Conservation (phyloP, 2,329 filamentous ascomycete genomes). For the Zalaria sp. region DNA sequence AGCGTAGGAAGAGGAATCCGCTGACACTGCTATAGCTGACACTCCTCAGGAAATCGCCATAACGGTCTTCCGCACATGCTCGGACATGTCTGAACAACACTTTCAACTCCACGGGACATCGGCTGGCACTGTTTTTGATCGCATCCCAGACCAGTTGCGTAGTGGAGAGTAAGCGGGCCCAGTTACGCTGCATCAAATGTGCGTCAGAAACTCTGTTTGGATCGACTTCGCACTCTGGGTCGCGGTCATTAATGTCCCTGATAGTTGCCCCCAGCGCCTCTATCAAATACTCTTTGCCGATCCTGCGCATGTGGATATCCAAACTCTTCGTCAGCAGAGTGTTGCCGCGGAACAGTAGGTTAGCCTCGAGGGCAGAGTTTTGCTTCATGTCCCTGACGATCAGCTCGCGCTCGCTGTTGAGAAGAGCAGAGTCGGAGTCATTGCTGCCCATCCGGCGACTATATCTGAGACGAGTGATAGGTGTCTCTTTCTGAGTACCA, state of each 20-base stretch:
- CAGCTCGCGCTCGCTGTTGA: constrained; percentile 48
- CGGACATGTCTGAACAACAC: constrained; percentile 82
- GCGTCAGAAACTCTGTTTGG: constrained; percentile 56
- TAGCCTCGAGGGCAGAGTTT: constrained; percentile 73
- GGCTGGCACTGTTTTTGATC: constrained; percentile 59
- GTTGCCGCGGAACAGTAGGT: constrained; percentile 88
- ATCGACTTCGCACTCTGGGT: constrained; percentile 90
- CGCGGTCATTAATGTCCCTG: constrained; percentile 74
- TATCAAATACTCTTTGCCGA: constrained; percentile 86
- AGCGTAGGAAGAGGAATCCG: constrained; percentile 84
- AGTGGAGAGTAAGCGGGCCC: constrained; percentile 59
- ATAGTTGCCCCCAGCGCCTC: constrained; percentile 78
- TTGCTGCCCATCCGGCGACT: constrained; percentile 57
- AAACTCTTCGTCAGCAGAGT: constrained; percentile 85
- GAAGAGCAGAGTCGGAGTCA: constrained; percentile 37
- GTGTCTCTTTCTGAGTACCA: constrained; percentile 69
- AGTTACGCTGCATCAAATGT: constrained; percentile 71
- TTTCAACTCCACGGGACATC: constrained; percentile 68
- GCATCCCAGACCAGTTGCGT: constrained; percentile 78
- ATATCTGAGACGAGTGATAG: constrained; percentile 52
- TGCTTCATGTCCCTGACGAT: constrained; percentile 66
- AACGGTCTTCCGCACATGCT: constrained; percentile 85
- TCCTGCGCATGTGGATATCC: constrained; percentile 87
- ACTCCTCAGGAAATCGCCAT: constrained; percentile 79
- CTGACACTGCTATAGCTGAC: constrained; percentile 91